Conservation (phyloP, 2,329 filamentous ascomycete genomes). For the Aspergillus ochraceus region DNA sequence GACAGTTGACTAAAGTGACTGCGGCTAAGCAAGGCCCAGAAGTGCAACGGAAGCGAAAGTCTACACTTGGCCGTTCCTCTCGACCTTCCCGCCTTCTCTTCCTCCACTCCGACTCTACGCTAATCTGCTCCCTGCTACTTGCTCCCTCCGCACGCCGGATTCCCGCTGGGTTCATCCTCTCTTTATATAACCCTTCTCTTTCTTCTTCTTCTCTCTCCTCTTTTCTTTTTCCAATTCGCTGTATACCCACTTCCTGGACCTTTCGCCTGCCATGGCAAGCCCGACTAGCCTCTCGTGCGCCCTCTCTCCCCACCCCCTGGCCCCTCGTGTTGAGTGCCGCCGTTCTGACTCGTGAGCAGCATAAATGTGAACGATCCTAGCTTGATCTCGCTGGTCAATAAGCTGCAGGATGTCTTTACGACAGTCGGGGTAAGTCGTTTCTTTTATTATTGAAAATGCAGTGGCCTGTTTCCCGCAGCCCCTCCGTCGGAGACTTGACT, state of each 20-base stretch:
- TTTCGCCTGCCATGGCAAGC: conserved; percentile 46
- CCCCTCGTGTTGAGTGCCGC: conserved; percentile 15
- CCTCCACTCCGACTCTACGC: not conserved
- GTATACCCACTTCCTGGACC: conserved; percentile 12
- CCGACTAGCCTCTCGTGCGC: conserved; percentile 49
- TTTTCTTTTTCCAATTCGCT: conserved; percentile 2
- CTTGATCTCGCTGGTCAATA: conserved; percentile 87
- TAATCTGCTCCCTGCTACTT: not conserved
- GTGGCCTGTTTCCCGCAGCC: not conserved
- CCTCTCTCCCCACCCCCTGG: conserved; percentile 28
- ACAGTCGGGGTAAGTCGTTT: conserved; percentile 74
- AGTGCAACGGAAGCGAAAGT: not conserved
- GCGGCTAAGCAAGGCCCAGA: not conserved
- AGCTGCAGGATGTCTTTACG: conserved; percentile 98
- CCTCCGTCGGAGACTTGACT: conserved; percentile 18
- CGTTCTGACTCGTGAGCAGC: conserved; percentile 43
- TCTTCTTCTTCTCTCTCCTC: not conserved
- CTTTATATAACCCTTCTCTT: conserved; percentile 7
- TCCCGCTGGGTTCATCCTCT: conserved; percentile 1
- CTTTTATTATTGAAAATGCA: not conserved
- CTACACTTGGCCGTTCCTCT: conserved; percentile 18
- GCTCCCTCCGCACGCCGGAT: not conserved
- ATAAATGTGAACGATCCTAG: conserved; percentile 72
- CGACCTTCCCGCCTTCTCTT: conserved; percentile 17
- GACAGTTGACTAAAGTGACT: not conserved